Base-by-base conservation (phyloP, 495 filamentous ascomycete genomes). In the Neurospora hispaniola region DNA sequence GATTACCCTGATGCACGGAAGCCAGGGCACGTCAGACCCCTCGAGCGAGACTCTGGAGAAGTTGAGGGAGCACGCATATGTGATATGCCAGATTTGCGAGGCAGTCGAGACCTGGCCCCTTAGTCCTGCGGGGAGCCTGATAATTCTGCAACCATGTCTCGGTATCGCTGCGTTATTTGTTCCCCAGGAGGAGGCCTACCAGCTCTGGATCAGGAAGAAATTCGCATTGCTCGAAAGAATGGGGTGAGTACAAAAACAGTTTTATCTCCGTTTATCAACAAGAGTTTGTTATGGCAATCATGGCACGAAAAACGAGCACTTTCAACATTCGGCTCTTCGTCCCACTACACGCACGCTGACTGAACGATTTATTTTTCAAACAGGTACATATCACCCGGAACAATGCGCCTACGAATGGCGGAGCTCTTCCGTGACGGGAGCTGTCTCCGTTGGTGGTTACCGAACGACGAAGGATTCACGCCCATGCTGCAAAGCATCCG, bases 161-260 rank as follows among this genome's bases (percentile, higher is more conserved):
- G 91, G 88, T 5, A 90, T 98, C 62, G 89, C 93, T 8, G 85
- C 87, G 42, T 83, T 97, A 72, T 96, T 95, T 78, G 79, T 97
- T 40, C 93, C 90, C 10, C 89, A 88, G 71, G 91, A 97, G 40
- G 75, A 82, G 35, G 89, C 84, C 78, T 87, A 96, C 79, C 85
- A 88, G n/a, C 91, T 90, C 85, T 99, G 94, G 95, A 86, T 89
- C 74, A 89, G 93, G 72, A 87, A 88, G 77, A 95, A 93, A 80
- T 86, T 96, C 78, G 93, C 91, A 18, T 80, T 87, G 71, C 85
- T 97, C 72, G 96, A 99, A 81, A 84, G 87, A 73, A 84, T 90
- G 78, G 96, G 96, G 96, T 98, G 81, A 84, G 93, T 86, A 4
- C 54, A 14, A 59, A 27, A 2, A 14, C 27, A 14, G 5, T 2